Base-by-base conservation (phyloP, 148 eudicot species). In the Silene conica region DNA sequence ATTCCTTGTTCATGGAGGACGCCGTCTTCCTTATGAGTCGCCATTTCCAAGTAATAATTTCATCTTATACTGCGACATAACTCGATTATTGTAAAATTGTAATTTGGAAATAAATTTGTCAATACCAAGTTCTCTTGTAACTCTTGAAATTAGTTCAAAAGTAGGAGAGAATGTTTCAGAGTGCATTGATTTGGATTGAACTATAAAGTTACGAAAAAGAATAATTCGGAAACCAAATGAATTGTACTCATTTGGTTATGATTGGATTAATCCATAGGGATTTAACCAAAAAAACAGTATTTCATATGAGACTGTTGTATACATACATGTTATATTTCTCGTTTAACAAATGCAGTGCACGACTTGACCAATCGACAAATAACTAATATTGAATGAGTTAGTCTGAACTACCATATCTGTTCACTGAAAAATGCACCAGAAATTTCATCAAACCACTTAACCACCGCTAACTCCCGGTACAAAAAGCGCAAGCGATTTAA, bases 1-100 rank as follows among this genome's bases (percentile, higher is more conserved):
- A 77, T 43, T 77, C 80, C 8, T 15, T 21, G 43, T 71, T 71
- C 63, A 38, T 78, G 80, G 76, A 78, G 48, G 65, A 73, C 19
- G 66, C 63, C 20, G 48, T 78, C 15, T 78, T 25, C 28, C 70
- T 73, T 19, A 16, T 78, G 50, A 56, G 25, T 34, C 31, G 65
- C 28, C 63, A 73, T 38, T 38, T 6, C 9, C 43, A 38, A 6
- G 43, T 38, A 38, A 38, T 38, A 38, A 38, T 38, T 38, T 38
- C 43, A 6, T 4, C 43, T 38, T 38, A 38, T 38, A 38, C 67
- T 19, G 10, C 67, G 50, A 56, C 56, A 73, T 13, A 50, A 50
- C 55, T 50, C 9, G 55, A 15, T 13, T 50, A 12, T 50, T 3
- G 55, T 50, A 50, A 50, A 50, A 50, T 2, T 48, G 54, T 48